Conservation (phyloP, 1,284 basidiomycete genomes). For the Microbotryum violaceum region DNA sequence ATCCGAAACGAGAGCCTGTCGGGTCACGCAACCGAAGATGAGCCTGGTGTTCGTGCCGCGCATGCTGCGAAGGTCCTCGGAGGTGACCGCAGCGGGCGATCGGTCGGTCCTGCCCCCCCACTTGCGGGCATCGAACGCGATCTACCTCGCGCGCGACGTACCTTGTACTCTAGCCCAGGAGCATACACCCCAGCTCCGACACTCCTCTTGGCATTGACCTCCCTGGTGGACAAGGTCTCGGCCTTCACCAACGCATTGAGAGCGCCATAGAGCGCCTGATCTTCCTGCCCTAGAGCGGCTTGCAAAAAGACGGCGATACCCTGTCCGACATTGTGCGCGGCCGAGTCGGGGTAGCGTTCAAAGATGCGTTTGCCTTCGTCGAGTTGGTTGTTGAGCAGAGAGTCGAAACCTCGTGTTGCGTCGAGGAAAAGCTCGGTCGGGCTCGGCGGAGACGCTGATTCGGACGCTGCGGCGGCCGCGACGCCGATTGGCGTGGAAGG, state of each 20-base stretch:
- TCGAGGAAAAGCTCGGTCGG: background rate
- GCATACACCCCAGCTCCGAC: constrained; percentile 17
- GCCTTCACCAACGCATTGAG: constrained; percentile 26
- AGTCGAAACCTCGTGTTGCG: constrained; percentile 17
- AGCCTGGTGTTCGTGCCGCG: background rate
- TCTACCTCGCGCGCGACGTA: background rate
- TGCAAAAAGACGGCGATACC: constrained; percentile 30
- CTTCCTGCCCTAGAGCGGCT: constrained; percentile 29
- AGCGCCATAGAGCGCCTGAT: constrained; percentile 19
- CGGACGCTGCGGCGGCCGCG: too few species aligned
- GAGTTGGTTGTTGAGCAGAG: constrained; percentile 31
- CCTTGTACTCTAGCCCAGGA: constrained; percentile 30
- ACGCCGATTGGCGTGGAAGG: too few species aligned
- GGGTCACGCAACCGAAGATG: too few species aligned
- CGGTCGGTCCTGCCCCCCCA: too few species aligned
- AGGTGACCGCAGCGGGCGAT: background rate
- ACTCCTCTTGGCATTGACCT: constrained; percentile 11
- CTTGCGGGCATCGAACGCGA: too few species aligned
- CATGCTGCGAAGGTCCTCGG: background rate
- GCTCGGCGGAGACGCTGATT: too few species aligned
- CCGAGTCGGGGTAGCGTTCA: constrained; percentile 6
- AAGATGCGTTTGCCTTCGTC: constrained; percentile 12
- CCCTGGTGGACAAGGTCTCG: constrained; percentile 13
- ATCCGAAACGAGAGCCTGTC: constrained; percentile 29
- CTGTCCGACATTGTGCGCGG: constrained; percentile 23